phyloP scores from a whole-genome alignment of 2,329 filamentous ascomycete genomes.

The Thermothelomyces thermophilus region DNA sequence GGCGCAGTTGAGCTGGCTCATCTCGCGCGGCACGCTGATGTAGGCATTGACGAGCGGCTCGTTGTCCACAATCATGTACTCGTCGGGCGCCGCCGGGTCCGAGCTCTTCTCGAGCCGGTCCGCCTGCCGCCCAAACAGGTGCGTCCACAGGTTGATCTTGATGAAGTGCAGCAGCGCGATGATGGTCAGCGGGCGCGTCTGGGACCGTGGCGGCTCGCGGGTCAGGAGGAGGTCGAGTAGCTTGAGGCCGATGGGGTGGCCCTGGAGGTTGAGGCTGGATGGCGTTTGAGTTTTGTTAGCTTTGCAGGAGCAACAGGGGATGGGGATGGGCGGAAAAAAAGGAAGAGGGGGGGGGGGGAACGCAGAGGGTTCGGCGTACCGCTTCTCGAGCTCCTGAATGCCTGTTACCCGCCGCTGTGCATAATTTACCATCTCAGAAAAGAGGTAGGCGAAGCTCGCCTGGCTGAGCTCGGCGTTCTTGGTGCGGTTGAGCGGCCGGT shows the following conservation, averaged over 20 bases:
- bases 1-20: slow-evolving; percentile 93
- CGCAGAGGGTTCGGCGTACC: slow-evolving; percentile 44
- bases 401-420: slow-evolving; percentile 85
- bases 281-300: slow-evolving; percentile 11
- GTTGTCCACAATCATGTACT: slow-evolving; percentile 99
- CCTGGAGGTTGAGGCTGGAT: slow-evolving; percentile 83
- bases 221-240: slow-evolving; percentile 92
- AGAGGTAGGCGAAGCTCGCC: slow-evolving; percentile 91
- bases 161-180: slow-evolving; percentile 92
- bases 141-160: slow-evolving; percentile 83
- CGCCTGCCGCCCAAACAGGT: slow-evolving; percentile 84
- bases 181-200: slow-evolving; percentile 77
- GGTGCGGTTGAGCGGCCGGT: slow-evolving; percentile 84
- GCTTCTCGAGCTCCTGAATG: slow-evolving; percentile 87
- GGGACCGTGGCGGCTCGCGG: slow-evolving; percentile 63
- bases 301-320: no score
- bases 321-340: no score
- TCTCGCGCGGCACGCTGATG: slow-evolving; percentile 87
- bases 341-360: not conserved
- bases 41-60: slow-evolving; percentile 94
- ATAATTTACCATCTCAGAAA: slow-evolving; percentile 94
- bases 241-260: slow-evolving; percentile 88
- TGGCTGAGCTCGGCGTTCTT: slow-evolving; percentile 86
- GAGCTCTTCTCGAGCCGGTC: slow-evolving; percentile 87
- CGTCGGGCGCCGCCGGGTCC: slow-evolving; percentile 74